phyloP scores from a whole-genome alignment of 2,329 filamentous ascomycete species.

The Hirsutella minnesotensis region DNA sequence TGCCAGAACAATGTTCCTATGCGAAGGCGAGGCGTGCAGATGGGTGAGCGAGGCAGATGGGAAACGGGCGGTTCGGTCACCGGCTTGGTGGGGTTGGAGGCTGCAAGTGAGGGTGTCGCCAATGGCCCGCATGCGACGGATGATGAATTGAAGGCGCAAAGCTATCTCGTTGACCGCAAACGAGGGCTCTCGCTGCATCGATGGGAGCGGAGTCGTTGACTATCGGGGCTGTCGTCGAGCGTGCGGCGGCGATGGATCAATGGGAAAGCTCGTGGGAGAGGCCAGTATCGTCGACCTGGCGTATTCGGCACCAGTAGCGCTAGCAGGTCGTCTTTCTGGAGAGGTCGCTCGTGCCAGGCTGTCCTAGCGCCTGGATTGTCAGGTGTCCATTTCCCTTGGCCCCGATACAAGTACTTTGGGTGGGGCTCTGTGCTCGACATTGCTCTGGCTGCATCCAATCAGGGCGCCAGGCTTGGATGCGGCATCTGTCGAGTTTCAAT shows the following conservation, averaged over 20 bases:
- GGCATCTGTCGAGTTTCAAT: too few relatives aligned
- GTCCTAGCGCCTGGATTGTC: conserved; percentile 7
- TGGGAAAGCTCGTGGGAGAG: background rate
- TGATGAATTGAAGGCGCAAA: too few relatives aligned
- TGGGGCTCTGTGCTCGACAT: too few relatives aligned
- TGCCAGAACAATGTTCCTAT: background rate
- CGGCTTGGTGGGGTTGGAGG: conserved; percentile 1
- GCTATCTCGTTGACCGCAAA: too few relatives aligned
- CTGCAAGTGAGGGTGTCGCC: background rate
- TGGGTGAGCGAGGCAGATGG: too few relatives aligned
- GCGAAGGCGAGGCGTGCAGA: too few relatives aligned
- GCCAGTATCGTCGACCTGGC: background rate
- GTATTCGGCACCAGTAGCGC: background rate
- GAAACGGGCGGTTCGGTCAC: background rate
- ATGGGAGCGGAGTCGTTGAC: background rate
- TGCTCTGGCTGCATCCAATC: too few relatives aligned
- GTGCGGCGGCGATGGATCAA: too few relatives aligned
- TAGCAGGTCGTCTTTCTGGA: background rate
- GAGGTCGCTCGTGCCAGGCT: conserved; percentile 5
- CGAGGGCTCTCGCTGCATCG: background rate
- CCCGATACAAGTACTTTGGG: background rate
- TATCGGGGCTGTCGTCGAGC: too few relatives aligned
- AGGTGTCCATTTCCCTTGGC: conserved; percentile 6
- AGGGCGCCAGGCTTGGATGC: too few relatives aligned
- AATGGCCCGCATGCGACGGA: conserved; percentile 2